phyloP scores from a whole-genome alignment of 2,329 filamentous ascomycete genomes.

The Nemania sp. region DNA sequence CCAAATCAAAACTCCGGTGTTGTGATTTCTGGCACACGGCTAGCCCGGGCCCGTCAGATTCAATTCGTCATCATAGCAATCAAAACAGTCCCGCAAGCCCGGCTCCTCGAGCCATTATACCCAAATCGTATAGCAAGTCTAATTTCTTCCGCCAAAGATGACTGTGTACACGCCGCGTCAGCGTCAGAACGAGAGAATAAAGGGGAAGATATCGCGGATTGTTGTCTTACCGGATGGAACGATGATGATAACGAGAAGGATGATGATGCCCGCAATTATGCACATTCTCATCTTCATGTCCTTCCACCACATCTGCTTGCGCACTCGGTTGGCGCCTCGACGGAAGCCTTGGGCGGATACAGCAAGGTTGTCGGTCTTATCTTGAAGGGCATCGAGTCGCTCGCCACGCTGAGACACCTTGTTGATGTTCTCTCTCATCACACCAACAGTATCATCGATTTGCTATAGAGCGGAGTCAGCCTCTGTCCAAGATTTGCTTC shows the following conservation, averaged over 20 bases:
- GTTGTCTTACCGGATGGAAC: constrained; percentile 78
- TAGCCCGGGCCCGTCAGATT: constrained; percentile 38
- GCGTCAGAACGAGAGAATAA: neutral
- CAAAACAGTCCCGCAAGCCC: constrained; percentile 39
- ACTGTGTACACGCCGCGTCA: constrained; percentile 39
- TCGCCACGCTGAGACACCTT: constrained; percentile 88
- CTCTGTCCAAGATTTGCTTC: no score
- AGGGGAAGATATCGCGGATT: neutral
- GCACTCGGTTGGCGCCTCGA: constrained; percentile 91
- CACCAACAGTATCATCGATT: constrained; percentile 94
- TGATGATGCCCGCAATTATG: constrained; percentile 85
- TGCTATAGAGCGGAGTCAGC: constrained; percentile 60
- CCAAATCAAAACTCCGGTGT: constrained; percentile 29
- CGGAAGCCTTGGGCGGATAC: constrained; percentile 94
- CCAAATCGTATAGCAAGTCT: constrained; percentile 31
- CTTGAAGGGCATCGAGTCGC: constrained; percentile 42
- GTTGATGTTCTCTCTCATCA: constrained; percentile 98
- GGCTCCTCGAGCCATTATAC: constrained; percentile 25
- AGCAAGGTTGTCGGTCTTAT: constrained; percentile 81
- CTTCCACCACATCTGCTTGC: constrained; percentile 99
- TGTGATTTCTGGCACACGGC: constrained; percentile 20
- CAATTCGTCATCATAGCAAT: constrained; percentile 37
- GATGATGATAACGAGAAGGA: constrained; percentile 91
- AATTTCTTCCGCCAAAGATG: constrained; percentile 48
- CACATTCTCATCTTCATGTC: constrained; percentile 99